Conservation (phyloP, 2,329 filamentous ascomycete species). For the Talaromyces islandicus region DNA sequence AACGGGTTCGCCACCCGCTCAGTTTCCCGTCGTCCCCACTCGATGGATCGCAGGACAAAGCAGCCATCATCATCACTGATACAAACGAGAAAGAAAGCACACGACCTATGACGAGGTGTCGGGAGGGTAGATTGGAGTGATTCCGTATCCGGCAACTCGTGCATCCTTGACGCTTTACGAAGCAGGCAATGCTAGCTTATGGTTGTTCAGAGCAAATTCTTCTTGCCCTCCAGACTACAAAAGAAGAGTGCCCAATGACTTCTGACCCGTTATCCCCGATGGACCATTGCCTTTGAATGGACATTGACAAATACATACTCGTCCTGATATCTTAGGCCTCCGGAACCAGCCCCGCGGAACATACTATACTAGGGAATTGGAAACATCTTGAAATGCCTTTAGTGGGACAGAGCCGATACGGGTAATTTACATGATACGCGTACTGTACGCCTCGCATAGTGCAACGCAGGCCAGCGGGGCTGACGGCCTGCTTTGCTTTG, state of each 20-base stretch:
- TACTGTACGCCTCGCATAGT: neutral
- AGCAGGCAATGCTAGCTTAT: neutral
- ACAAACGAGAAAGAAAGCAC: neutral
- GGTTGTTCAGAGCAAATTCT: too few relatives aligned
- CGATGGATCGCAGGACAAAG: neutral
- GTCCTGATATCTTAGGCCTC: neutral
- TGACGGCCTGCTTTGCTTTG: neutral
- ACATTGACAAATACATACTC: neutral
- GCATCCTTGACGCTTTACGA: neutral
- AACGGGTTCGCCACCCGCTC: neutral
- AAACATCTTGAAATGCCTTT: neutral
- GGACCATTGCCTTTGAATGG: neutral
- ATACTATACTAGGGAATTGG: neutral
- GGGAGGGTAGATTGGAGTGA: neutral
- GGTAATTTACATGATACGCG: neutral
- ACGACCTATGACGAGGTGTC: neutral
- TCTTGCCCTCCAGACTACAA: neutral
- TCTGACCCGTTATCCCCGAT: neutral
- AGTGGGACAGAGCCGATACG: neutral
- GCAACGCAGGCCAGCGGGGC: neutral
- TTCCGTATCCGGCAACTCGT: neutral
- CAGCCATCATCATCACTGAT: neutral
- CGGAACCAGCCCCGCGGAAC: neutral
- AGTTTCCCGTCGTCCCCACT: neutral
- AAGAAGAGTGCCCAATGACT: neutral